Base-by-base conservation (phyloP, 2,329 filamentous ascomycete species). In the Monilinia fructigena region DNA sequence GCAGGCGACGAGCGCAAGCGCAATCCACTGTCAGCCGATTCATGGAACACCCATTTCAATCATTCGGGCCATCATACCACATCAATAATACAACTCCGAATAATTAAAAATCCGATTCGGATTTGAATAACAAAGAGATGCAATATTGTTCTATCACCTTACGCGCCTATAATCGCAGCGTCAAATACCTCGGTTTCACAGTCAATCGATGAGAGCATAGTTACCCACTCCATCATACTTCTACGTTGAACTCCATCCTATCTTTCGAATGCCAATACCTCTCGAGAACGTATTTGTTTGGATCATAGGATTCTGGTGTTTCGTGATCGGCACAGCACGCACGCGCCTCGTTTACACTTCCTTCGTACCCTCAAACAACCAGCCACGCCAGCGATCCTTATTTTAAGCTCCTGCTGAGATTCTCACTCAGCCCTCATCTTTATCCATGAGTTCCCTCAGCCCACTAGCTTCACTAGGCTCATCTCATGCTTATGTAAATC, bases 401-500 rank as follows among this genome's bases (percentile, higher is more conserved):
- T 16, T 28, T 42, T n/a, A n/a, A 42, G 35, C 31, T 48, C 48
- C 48, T 40, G 35, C 12, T 42, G 10, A 42, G 60, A 54, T 55
- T 23, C 47, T 40, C 38, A 40, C 40, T 63, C 60, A 63, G 60
- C 60, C 60, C 60, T 55, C 38, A 38, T n/a, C 45, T 35, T 55
- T 42, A 42, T 63, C 48, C 60, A 55, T 54, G 48, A 42, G 60
- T 63, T 63, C 5, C 1, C 5, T 8, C 1, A 35, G 3, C 5
- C 6, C 31, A 35, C 31, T 35, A 35, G 31, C 4, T 8, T 35
- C 31, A 35, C 31, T 35, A 35, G 31, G 31, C 6, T 6, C 60
- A 54, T 63, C 60, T 63, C 60, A 48, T 63, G 59, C 42, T 38
- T n/a, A 38, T 62, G 35, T 42, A 20, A 31, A 62, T 42, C 47